Evolutionary conservation across 2,329 filamentous ascomycete genomes (phyloP).

Genomic region (Colletotrichum tanaceti): DNA sequence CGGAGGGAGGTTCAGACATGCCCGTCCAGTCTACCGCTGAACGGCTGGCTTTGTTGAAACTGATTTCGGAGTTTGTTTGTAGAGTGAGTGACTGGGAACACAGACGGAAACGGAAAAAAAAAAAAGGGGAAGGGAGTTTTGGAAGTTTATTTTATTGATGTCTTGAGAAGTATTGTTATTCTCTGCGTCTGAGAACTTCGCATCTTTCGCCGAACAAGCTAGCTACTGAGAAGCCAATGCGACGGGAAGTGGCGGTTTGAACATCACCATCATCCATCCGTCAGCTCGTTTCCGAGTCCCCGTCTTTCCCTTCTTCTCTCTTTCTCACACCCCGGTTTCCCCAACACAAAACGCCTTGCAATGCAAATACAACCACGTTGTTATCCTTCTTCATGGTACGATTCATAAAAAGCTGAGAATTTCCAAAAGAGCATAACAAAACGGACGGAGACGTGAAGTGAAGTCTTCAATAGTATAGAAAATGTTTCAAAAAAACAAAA

Average conservation of each 20-base stretch:
- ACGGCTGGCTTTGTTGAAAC: not conserved
- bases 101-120: not conserved
- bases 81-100: not conserved
- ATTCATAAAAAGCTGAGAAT: not conserved
- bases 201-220: constrained; percentile 4
- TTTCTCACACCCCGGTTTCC: too few species aligned
- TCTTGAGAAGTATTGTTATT: too few species aligned
- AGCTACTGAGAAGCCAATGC: constrained; percentile 28
- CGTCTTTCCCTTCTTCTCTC: too few species aligned
- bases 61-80: not conserved
- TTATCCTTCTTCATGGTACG: not conserved
- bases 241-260: constrained; percentile 3
- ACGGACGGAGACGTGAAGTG: not conserved
- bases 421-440: not conserved
- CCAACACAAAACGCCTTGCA: constrained; percentile 24
- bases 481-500: constrained; percentile 13
- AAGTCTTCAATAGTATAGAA: constrained; percentile 11
- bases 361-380: constrained; percentile 12
- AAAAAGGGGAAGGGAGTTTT: not conserved
- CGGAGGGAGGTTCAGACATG: too few species aligned
- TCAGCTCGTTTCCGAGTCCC: not conserved
- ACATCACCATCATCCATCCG: not conserved
- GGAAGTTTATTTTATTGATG: too few species aligned
- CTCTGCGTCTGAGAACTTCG: not conserved
- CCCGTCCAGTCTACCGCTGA: not conserved